Conservation (phyloP, 169 alveolate genomes). For the Cytauxzoon felis region DNA sequence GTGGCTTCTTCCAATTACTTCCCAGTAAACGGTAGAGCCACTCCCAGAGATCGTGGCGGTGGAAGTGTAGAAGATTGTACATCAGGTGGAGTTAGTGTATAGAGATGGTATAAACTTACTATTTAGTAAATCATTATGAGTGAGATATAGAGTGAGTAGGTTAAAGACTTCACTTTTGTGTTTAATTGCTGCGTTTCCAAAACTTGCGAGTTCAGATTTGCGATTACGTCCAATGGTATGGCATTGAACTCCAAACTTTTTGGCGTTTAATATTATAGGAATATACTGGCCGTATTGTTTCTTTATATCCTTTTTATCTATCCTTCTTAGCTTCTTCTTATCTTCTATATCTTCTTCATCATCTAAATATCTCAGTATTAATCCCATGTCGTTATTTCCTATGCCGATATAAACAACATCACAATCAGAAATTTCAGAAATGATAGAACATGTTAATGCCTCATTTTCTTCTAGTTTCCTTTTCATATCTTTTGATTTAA, state of each 20-base stretch:
- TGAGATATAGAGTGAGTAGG: conserved; percentile 24
- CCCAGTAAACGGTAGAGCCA: too few relatives aligned
- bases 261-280: background rate
- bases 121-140: conserved; percentile 5
- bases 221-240: conserved; percentile 33
- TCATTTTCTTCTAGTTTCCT: background rate
- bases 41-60: too few relatives aligned
- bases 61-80: too few relatives aligned
- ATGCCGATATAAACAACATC: conserved; percentile 14
- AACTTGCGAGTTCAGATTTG: conserved; percentile 26
- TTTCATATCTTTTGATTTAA: too few relatives aligned
- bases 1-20: too few relatives aligned
- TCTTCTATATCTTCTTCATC: too few relatives aligned
- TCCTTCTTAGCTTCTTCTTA: background rate
- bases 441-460: too few relatives aligned
- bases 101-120: background rate
- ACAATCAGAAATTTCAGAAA: background rate
- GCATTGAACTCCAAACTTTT: background rate
- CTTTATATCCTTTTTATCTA: conserved; percentile 1
- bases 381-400: conserved; percentile 3
- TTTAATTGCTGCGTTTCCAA: conserved; percentile 36
- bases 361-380: conserved; percentile 7
- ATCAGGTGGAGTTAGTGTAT: too few relatives aligned
- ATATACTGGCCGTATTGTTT: conserved; percentile 11
- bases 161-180: conserved; percentile 32